These are phyloP conservation scores for Sequoiadendron giganteum DNA, from an alignment of 75 land plant species.

Conservation along the genomic window DNA sequence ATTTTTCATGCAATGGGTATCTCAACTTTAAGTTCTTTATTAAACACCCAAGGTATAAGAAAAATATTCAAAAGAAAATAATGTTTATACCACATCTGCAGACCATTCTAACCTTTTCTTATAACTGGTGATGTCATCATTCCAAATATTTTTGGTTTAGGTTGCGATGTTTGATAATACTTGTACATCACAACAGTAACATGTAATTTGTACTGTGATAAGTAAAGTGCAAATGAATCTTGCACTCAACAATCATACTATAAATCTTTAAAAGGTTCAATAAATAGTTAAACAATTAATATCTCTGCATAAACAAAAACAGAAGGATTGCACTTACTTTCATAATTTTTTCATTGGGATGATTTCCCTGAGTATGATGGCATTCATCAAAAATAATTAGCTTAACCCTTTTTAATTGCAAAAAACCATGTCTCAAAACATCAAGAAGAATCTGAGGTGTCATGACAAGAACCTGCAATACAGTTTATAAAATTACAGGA, in stretches of 20 bases:
- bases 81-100: not conserved
- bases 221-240: not conserved
- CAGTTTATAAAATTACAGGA: not conserved
- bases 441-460: constrained; percentile 83
- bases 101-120: constrained; percentile 56
- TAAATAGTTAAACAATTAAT: not conserved
- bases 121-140: constrained; percentile 83
- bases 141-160: constrained; percentile 66
- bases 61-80: not conserved
- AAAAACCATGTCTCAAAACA: constrained; percentile 66
- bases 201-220: not conserved
- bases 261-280: not conserved
- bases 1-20: not conserved
- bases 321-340: constrained; percentile 45
- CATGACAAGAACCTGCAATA: constrained; percentile 90
- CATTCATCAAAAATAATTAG: constrained; percentile 91
- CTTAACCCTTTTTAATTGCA: constrained; percentile 53
- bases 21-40: not conserved
- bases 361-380: constrained; percentile 82
- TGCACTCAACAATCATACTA: not conserved
- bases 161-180: constrained; percentile 41
- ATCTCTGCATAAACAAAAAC: not conserved
- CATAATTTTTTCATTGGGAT: constrained; percentile 88
- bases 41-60: not conserved
- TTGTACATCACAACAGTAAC: constrained; percentile 36